Percentiles rank a stretch among this genome's conserved stretches.
phyloP scores from a whole-genome alignment of 2,329 filamentous ascomycete genomes.

The Drechslerella stenobrocha region DNA sequence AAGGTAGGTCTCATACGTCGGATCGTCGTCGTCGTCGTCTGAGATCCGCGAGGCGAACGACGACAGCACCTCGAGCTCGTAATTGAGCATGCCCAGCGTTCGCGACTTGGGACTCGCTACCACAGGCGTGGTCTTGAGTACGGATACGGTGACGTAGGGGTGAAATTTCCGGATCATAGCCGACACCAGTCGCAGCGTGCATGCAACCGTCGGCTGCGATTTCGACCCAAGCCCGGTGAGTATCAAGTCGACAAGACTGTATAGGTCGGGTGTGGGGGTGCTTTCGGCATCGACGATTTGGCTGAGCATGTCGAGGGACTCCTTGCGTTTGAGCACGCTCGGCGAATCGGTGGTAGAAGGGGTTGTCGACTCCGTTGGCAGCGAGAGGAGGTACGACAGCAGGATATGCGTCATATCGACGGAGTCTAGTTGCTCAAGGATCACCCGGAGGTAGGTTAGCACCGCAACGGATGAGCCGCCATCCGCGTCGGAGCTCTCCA shows the following conservation, averaged over 20 bases:
- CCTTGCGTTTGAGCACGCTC: conserved; percentile 75
- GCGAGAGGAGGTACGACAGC: conserved; percentile 83
- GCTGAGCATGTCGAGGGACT: conserved; percentile 83
- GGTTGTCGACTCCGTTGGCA: conserved; percentile 66
- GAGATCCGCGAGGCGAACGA: conserved; percentile 70
- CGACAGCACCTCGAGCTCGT: conserved; percentile 73
- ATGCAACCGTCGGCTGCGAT: conserved; percentile 85
- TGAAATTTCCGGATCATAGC: conserved; percentile 86
- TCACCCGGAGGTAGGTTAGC: conserved; percentile 85
- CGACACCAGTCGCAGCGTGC: conserved; percentile 83
- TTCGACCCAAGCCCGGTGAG: conserved; percentile 79
- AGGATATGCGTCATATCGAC: conserved; percentile 93
- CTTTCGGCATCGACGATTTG: conserved; percentile 76
- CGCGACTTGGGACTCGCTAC: conserved; percentile 63
- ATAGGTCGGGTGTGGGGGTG: conserved; percentile 77
- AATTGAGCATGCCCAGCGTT: conserved; percentile 73
- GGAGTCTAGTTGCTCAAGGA: conserved; percentile 87
- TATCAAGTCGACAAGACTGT: conserved; percentile 89
- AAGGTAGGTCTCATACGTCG: conserved; percentile 71
- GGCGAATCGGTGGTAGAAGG: conserved; percentile 56
- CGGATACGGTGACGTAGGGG: conserved; percentile 75
- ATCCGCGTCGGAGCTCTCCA: conserved; percentile 96
- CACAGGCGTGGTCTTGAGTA: conserved; percentile 69
- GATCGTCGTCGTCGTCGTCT: conserved; percentile 63
- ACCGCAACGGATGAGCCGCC: conserved; percentile 96